Base-by-base conservation (phyloP, 2,329 filamentous ascomycete genomes). In the Pestalotiopsis sp. region DNA sequence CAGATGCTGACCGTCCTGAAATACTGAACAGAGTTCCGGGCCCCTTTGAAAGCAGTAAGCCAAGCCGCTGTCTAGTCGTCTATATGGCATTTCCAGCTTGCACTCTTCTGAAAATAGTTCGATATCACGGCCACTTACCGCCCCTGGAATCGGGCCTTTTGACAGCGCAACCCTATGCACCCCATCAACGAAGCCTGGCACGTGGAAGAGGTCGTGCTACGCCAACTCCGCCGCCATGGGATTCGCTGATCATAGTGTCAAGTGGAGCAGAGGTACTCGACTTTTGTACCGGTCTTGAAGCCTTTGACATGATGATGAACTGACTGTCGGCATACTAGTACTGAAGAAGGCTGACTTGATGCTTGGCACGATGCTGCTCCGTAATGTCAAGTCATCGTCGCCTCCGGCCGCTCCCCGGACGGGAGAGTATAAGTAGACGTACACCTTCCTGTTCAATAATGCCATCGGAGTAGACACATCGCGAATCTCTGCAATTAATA, bases 91-190 rank as follows among this genome's bases (percentile, higher is more conserved):
- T 39, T 11, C 9, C 17, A 49, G 4, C 25, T 45, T 25, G 31
- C 3, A 36, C 20, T 14, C 11, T 3, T 36, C 31, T 62, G 59
- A 62, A 62, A 38, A 39, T 20, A 39, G 36, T 36, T 36, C 25
- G 14, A 14, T 25, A 13, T 25, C 52, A 56, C 36, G 49, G 13
- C 31, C 36, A 36, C n/a, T 20, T 39, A 3, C 49, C 63, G 63
- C 36, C 63, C 63, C 25, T 25, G 49, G 63, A 66, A 9, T 66
- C 63, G 63, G 63, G 63, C 63, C 63, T 56, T 66, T 45, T 66
- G 25, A n/a, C 49, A 58, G 23, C 23, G 27, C 63, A 56, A 66
- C 63, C 41, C 7, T 20, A 66, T 56, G 25, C n/a, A 45, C 23
- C 25, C 41, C 27, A 13, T 57, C 25, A 7, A 38, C 25, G 31